A percentile compares a stretch with the other conserved stretches of the same genome.
Conservation (phyloP, 2,329 filamentous ascomycete genomes). For the Penicillium decumbens region DNA sequence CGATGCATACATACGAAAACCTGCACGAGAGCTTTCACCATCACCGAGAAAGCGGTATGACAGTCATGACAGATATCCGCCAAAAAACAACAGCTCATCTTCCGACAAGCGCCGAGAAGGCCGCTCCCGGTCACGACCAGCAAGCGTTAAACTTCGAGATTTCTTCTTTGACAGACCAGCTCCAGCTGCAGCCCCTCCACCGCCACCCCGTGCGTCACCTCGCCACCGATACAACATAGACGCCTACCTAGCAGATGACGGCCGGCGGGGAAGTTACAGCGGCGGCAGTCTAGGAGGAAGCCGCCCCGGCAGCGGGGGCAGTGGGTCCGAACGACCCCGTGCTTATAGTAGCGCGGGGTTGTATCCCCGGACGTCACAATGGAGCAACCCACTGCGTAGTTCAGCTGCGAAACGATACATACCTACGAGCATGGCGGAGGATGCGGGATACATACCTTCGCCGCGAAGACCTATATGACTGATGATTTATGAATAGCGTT, state of each 20-base stretch:
- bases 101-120: conserved; percentile 12
- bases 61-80: conserved; percentile 10
- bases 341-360: conserved; percentile 21
- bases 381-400: conserved; percentile 18
- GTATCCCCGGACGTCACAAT: conserved; percentile 10
- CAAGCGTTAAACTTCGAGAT: conserved; percentile 24
- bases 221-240: conserved; percentile 25
- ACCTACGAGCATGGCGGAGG: conserved; percentile 13
- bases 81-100: conserved; percentile 10
- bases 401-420: conserved; percentile 20
- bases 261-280: conserved; percentile 25
- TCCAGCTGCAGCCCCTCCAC: conserved; percentile 10
- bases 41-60: conserved; percentile 4
- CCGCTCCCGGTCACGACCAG: conserved; percentile 14
- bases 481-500: conserved; percentile 4
- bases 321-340: conserved; percentile 22
- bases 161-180: conserved; percentile 23
- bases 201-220: conserved; percentile 14
- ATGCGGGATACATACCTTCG: conserved; percentile 10
- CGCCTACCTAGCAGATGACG: conserved; percentile 22
- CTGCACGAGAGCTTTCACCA: conserved; percentile 27
- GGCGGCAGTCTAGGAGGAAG: conserved; percentile 16
- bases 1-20: conserved; percentile 32
- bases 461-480: conserved; percentile 20
- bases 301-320: conserved; percentile 23